Evolutionary conservation across 352 stramenopile species (phyloP).

Genomic region (Aphanomyces euteiches): DNA sequence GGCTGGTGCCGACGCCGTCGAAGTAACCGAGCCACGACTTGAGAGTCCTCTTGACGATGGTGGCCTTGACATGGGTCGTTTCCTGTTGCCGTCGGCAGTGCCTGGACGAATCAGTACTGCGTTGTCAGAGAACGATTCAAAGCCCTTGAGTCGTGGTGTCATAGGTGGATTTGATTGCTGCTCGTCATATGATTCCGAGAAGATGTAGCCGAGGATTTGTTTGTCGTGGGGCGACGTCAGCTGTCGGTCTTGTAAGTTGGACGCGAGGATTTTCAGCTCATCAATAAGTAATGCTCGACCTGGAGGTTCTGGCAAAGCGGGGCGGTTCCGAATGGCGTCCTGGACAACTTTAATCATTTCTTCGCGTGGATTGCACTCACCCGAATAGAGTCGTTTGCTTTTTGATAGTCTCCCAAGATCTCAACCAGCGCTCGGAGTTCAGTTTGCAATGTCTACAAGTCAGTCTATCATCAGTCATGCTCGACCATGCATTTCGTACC

Average conservation of each 20-base stretch:
- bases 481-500: conserved; percentile 32
- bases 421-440: conserved; percentile 62
- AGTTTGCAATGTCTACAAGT: conserved; percentile 44
- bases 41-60: conserved; percentile 46
- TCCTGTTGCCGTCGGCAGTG: conserved; percentile 44
- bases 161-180: conserved; percentile 32
- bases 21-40: conserved; percentile 64
- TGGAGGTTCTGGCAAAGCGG: conserved; percentile 54
- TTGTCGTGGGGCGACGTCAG: conserved; percentile 47
- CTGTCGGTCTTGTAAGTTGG: conserved; percentile 38
- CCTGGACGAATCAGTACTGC: conserved; percentile 43
- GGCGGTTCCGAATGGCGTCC: conserved; percentile 55
- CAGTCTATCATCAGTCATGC: neutral
- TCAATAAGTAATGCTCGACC: conserved; percentile 61
- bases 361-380: conserved; percentile 34
- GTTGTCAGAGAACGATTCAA: conserved; percentile 22
- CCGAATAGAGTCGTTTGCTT: conserved; percentile 71
- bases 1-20: conserved; percentile 50
- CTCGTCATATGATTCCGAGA: conserved; percentile 33
- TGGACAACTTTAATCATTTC: conserved; percentile 29
- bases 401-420: conserved; percentile 75
- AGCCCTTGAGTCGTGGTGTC: conserved; percentile 51
- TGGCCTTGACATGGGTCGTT: conserved; percentile 35
- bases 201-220: conserved; percentile 60
- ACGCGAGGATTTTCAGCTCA: conserved; percentile 64